Conservation (phyloP, 2,329 filamentous ascomycete genomes). For the Neopestalotiopsis clavispora region DNA sequence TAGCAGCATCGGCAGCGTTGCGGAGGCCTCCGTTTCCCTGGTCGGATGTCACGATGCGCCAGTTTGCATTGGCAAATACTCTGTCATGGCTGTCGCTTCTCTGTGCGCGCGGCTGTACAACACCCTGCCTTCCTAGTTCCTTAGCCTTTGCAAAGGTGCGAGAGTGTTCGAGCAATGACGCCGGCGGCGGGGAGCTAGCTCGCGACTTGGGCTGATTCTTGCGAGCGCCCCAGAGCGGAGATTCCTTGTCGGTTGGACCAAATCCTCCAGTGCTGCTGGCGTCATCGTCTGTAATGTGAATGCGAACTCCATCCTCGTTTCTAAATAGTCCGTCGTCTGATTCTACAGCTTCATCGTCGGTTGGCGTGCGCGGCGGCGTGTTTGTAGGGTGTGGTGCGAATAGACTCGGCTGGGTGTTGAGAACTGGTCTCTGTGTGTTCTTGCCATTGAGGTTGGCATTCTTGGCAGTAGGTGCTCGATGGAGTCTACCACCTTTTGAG, state of each 20-base stretch:
- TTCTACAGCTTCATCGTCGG: conserved; percentile 45
- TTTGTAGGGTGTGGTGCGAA: conserved; percentile 54
- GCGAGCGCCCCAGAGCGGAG: conserved; percentile 76
- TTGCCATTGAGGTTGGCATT: conserved; percentile 31
- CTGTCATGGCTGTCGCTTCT: conserved; percentile 70
- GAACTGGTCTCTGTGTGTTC: conserved; percentile 26
- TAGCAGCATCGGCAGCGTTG: conserved; percentile 83
- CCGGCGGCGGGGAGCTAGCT: conserved; percentile 74
- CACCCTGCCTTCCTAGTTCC: conserved; percentile 60
- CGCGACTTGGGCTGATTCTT: conserved; percentile 80
- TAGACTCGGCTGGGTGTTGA: conserved; percentile 54
- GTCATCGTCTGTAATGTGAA: conserved; percentile 47
- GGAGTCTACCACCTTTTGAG: conserved; percentile 23
- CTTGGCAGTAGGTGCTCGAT: conserved; percentile 34
- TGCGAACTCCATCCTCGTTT: conserved; percentile 62
- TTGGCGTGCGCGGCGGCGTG: conserved; percentile 61
- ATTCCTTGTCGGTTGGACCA: conserved; percentile 72
- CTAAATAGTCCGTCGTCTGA: conserved; percentile 53
- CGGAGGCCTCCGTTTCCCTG: conserved; percentile 92
- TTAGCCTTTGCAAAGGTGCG: conserved; percentile 61
- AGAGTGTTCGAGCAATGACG: conserved; percentile 74
- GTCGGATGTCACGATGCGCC: conserved; percentile 82
- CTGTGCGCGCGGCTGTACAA: conserved; percentile 57
- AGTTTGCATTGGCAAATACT: conserved; percentile 78
- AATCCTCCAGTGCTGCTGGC: conserved; percentile 51